Conservation (phyloP, 1,284 basidiomycete species). For the Volvariella surrecta region DNA sequence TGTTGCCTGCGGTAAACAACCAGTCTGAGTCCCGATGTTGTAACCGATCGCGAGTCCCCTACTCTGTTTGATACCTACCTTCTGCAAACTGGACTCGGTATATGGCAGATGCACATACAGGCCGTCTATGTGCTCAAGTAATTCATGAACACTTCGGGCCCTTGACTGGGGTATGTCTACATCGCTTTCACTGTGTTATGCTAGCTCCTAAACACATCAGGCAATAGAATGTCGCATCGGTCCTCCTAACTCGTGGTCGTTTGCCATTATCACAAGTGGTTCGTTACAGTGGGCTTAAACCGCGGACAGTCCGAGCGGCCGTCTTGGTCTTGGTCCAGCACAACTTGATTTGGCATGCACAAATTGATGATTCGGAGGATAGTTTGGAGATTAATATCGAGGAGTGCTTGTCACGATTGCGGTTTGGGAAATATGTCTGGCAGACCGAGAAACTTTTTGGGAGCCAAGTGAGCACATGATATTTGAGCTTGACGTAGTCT, state of each 20-base stretch:
- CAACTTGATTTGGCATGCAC: conserved; percentile 82
- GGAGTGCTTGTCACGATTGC: conserved; percentile 70
- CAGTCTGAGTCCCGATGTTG: too few species aligned
- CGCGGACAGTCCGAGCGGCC: conserved; percentile 62
- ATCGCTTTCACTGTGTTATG: conserved; percentile 3
- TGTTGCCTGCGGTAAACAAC: too few species aligned
- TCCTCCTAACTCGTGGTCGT: conserved; percentile 80
- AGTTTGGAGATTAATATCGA: conserved; percentile 72
- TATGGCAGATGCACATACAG: conserved; percentile 70
- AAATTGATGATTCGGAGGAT: conserved; percentile 66
- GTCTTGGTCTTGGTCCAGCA: conserved; percentile 88
- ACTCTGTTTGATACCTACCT: too few species aligned
- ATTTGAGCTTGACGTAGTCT: conserved; percentile 1
- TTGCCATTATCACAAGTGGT: conserved; percentile 67
- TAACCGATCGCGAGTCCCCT: too few species aligned
- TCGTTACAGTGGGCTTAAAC: conserved; percentile 57
- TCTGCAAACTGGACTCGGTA: not conserved
- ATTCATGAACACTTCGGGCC: conserved; percentile 75
- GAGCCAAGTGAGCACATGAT: conserved; percentile 42
- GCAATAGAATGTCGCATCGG: conserved; percentile 69
- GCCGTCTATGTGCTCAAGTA: conserved; percentile 67
- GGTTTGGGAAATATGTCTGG: conserved; percentile 77
- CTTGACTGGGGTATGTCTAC: conserved; percentile 57
- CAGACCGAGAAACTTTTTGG: conserved; percentile 67
- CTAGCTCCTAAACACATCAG: conserved; percentile 8